Evolutionary conservation across 106 monocot species (phyloP), one percentile per base, ranked within the genome.

Genomic region (Vanilla planifolia): DNA sequence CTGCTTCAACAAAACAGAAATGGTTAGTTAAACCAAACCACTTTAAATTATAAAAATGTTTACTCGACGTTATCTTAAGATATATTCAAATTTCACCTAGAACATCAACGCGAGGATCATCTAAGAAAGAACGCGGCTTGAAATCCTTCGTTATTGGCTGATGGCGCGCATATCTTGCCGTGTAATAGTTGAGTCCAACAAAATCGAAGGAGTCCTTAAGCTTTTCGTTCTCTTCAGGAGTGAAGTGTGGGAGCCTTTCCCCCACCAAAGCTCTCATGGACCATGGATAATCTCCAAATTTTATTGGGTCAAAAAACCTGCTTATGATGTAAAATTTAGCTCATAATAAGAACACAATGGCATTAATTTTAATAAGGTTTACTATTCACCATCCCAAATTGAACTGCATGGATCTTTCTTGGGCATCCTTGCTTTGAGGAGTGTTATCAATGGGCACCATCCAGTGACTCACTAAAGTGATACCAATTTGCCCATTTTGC

Each of bases 221-320:
- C 73, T 80, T 69, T 32, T 75, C 7, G 0, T 84, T 77, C 35
- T 89, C 43, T 33, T 50, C 55, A 21, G 67, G 55, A 4, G 79
- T 80, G 33, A 88, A 84, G 40, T 40, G 58, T 13, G 84, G 88
- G 23, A 88, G 58, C 5, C 88, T 76, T 37, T 68, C 24, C 36
- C 70, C 57, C 0, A 80, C 84, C n/a, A 77, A 51, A n/a, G 61
- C 52, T 51, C 67, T 67, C 88, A 88, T 80, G 61, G 14, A 77
- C 6, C 60, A 22, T 6, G 88, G 83, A 33, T 88, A 88, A 16
- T 84, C 83, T 13, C 88, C 88, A 36, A 58, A 10, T 1, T 67
- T 74, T 24, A 84, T 34, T 4, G 88, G 83, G 33, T 84, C 80
- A 79, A 88, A 68, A 63, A 77, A 83, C 88, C 88, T 88, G 46